A percentile compares a stretch with the other conserved stretches of the same genome.
Conservation (phyloP, 2,329 filamentous ascomycete species). For the Hymenoscyphus albidus region DNA sequence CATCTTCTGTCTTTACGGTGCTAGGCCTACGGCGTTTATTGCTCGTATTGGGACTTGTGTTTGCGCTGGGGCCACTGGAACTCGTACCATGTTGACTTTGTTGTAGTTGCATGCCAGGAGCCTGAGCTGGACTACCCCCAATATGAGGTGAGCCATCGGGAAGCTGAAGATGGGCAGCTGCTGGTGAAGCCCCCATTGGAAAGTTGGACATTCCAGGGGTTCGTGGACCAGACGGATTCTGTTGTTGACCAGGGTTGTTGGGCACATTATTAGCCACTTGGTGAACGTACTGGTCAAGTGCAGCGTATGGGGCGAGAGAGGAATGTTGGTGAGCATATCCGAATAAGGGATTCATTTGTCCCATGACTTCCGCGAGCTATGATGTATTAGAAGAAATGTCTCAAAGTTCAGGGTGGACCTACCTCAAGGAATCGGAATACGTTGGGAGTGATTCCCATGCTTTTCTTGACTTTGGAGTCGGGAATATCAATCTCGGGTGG, state of each 20-base stretch:
- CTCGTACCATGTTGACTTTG: constrained; percentile 65
- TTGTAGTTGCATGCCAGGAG: constrained; percentile 62
- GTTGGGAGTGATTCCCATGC: constrained; percentile 56
- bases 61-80: constrained; percentile 63
- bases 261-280: constrained; percentile 40
- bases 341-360: constrained; percentile 63
- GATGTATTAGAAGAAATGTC: constrained; percentile 28
- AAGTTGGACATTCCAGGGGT: constrained; percentile 40
- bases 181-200: constrained; percentile 56
- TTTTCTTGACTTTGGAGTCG: constrained; percentile 51
- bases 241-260: constrained; percentile 22
- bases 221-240: constrained; percentile 28
- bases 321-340: constrained; percentile 53
- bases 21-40: constrained; percentile 40
- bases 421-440: constrained; percentile 65
- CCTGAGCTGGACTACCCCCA: constrained; percentile 55
- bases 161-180: constrained; percentile 55
- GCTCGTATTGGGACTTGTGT: constrained; percentile 46
- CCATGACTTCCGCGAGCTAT: constrained; percentile 62
- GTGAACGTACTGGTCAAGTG: constrained; percentile 57
- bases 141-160: constrained; percentile 57
- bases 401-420: constrained; percentile 11
- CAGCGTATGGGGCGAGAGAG: constrained; percentile 51
- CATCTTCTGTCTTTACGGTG: constrained; percentile 37
- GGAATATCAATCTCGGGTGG: constrained; percentile 62